These are phyloP conservation scores for Oryza meyeriana DNA, from an alignment of 176 grass and related monocot genomes.

Conservation along the genomic window DNA sequence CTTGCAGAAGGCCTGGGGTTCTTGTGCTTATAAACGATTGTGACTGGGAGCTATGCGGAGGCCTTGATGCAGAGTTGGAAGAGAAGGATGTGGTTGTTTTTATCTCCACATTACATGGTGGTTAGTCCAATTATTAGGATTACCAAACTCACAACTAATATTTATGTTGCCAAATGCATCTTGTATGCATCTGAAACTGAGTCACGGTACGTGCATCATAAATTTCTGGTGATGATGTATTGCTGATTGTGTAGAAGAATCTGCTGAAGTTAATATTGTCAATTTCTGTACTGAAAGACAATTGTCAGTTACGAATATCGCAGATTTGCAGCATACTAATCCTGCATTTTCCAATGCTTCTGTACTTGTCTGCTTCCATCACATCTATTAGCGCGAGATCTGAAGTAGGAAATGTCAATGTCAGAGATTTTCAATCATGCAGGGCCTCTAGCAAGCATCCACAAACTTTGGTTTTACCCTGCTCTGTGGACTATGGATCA, in stretches of 20 bases:
- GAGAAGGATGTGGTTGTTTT: constrained; percentile 92
- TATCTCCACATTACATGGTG: constrained; percentile 87
- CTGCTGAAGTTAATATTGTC: not conserved
- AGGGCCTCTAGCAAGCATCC: not conserved
- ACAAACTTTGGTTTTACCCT: not conserved
- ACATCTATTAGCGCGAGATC: not conserved
- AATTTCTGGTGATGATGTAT: not conserved
- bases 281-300: not conserved
- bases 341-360: not conserved
- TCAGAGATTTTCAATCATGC: not conserved
- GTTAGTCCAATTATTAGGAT: constrained; percentile 36
- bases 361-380: not conserved
- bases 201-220: not conserved
- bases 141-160: not conserved
- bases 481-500: not conserved
- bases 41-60: constrained; percentile 82
- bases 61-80: constrained; percentile 72
- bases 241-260: not conserved
- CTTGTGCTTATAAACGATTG: constrained; percentile 85
- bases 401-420: not conserved
- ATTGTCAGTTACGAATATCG: not conserved
- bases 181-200: not conserved
- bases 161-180: not conserved
- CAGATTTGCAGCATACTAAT: not conserved
- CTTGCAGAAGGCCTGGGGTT: constrained; percentile 83